A percentile compares a stretch with the other conserved stretches of the same genome.
Evolutionary conservation across 2,329 filamentous ascomycete species (phyloP).

Genomic region (Aaosphaeria arxii): DNA sequence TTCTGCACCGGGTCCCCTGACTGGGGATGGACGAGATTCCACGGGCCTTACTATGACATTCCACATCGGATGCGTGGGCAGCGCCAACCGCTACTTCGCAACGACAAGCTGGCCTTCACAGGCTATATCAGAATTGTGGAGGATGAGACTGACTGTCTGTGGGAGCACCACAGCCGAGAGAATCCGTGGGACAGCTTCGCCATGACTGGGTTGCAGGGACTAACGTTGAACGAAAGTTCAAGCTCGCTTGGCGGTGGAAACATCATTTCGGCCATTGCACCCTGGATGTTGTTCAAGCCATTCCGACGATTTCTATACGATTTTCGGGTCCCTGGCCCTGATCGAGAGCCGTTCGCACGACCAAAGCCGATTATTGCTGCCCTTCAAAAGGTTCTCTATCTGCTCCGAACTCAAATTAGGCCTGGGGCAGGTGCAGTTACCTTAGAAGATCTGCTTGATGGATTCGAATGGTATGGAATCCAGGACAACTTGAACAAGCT

Average conservation of each 20-base stretch:
- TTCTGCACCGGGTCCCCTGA: slow-evolving; percentile 58
- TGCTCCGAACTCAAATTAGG: slow-evolving; percentile 44
- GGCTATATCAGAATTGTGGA: slow-evolving; percentile 60
- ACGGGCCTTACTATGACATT: slow-evolving; percentile 58
- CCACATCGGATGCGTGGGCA: slow-evolving; percentile 56
- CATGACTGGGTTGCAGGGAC: slow-evolving; percentile 56
- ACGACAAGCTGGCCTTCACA: slow-evolving; percentile 61
- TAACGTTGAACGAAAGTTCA: slow-evolving; percentile 29
- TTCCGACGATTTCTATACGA: slow-evolving; percentile 56
- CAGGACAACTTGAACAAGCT: slow-evolving; percentile 38
- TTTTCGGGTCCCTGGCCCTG: slow-evolving; percentile 46
- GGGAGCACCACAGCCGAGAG: slow-evolving; percentile 56
- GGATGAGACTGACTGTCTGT: slow-evolving; percentile 59
- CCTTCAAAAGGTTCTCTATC: slow-evolving; percentile 52
- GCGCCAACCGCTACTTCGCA: slow-evolving; percentile 56
- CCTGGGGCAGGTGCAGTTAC: slow-evolving; percentile 31
- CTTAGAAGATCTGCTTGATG: slow-evolving; percentile 34
- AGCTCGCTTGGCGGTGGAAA: slow-evolving; percentile 34
- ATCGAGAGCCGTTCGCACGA: slow-evolving; percentile 43
- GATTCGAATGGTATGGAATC: slow-evolving; percentile 41
- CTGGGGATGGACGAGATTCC: slow-evolving; percentile 64
- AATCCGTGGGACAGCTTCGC: slow-evolving; percentile 57
- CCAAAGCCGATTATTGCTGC: slow-evolving; percentile 52
- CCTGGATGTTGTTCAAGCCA: slow-evolving; percentile 58
- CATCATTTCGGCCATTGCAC: slow-evolving; percentile 54